Evolutionary conservation across 2,329 filamentous ascomycete species (phyloP), one percentile per base, ranked within the genome.

Genomic region (Endothia cerciana): DNA sequence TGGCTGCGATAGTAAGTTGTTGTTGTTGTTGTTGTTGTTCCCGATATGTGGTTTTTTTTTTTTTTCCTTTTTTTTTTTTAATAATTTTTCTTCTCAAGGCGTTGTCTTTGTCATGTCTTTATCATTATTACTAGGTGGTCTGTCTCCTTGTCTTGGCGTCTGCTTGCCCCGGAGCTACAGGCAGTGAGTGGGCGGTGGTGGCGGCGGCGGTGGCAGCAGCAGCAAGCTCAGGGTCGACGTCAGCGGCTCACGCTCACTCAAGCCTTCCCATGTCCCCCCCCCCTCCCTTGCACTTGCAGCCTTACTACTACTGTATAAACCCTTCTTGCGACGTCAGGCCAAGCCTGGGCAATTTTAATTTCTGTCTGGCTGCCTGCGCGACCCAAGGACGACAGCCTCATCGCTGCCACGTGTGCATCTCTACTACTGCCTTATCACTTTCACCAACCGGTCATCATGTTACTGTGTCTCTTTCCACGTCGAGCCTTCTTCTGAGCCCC

Each of bases 1-100:
- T 67, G 65, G 65, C 65, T 65, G 65, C 65, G 33, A 59, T 67
- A 47, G 65, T 67, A 41, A 67, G 65, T 67, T 45, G 17, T n/a
- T 10, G 5, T 55, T 10, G 28, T 17, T 19, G 28, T 60, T 7
- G 8, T 49, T 22, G 10, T 30, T 55, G 3, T 19, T n/a, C 2
- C 1, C 1, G n/a, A n/a, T n/a, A n/a, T 22, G 1, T 36, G 4
- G 19, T 57, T 19, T 15, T 13, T 15, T 22, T 38, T 40, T 57
- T 19, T 11, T n/a, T 22, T 56, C 36, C 30, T n/a, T 19, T 53
- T 1, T 25, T n/a, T n/a, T 8, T 55, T 28, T 30, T 2, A 28
- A 30, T 13, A 4, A n/a, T 30, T 7, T 55, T 51, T n/a, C n/a
- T n/a, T n/a, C n/a, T n/a, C n/a, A n/a, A n/a, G n/a, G n/a, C n/a